Conservation (phyloP, 2,329 filamentous ascomycete species). For the Didymosphaeria variabile region DNA sequence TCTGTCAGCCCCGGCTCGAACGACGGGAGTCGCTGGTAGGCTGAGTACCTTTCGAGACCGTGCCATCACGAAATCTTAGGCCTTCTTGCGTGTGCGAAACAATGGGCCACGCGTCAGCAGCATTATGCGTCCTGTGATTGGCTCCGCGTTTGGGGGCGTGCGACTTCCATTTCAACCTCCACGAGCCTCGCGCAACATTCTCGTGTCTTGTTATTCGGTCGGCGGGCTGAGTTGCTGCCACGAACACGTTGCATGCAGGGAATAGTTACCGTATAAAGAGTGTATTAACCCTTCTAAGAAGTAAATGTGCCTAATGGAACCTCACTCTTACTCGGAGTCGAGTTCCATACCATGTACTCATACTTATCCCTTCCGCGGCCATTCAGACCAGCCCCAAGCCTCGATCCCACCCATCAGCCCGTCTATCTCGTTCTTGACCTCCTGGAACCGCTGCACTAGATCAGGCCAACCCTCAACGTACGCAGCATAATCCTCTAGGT, state of each 20-base stretch:
- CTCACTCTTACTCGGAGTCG: too few species aligned
- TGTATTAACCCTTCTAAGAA: too few species aligned
- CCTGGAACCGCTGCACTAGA: not conserved
- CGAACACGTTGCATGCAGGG: too few species aligned
- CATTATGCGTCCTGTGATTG: conserved; percentile 3
- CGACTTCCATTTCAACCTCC: not conserved
- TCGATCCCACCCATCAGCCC: not conserved
- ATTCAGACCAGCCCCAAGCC: not conserved
- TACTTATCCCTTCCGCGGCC: not conserved
- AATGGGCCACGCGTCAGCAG: conserved; percentile 2
- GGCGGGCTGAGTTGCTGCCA: too few species aligned
- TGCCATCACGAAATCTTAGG: conserved; percentile 3
- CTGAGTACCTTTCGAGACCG: not conserved
- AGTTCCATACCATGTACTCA: too few species aligned
- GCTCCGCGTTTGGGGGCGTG: not conserved
- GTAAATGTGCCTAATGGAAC: too few species aligned
- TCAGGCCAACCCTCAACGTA: not conserved
- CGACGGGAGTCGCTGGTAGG: conserved; percentile 8
- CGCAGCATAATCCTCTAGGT: not conserved
- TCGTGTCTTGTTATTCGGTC: too few species aligned
- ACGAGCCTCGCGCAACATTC: not conserved
- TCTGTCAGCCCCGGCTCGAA: conserved; percentile 4
- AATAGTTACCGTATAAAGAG: too few species aligned
- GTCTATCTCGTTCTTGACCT: not conserved
- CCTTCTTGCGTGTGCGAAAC: conserved; percentile 4